phyloP scores from a whole-genome alignment of 192 early-diverging fungal genomes.

The Nowakowskiella sp. region DNA sequence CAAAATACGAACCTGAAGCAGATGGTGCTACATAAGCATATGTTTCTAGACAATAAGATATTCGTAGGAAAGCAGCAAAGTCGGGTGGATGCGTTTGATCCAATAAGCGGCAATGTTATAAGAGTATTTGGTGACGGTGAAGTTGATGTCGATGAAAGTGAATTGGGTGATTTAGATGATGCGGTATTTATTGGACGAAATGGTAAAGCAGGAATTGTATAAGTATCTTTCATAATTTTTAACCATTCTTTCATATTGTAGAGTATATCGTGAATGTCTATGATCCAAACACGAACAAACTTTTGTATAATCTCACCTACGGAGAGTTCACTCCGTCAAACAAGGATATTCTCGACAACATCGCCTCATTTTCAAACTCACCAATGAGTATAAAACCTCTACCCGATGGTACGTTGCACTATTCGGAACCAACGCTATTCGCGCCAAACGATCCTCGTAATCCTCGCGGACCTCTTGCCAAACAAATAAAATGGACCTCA shows the following conservation, averaged over 20 bases:
- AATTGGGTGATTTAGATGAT: constrained; percentile 8
- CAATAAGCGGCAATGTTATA: constrained; percentile 54
- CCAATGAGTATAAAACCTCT: too few relatives aligned
- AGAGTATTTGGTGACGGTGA: constrained; percentile 41
- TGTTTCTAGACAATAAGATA: background rate
- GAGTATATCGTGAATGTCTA: too few relatives aligned
- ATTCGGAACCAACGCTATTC: too few relatives aligned
- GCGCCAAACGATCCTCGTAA: too few relatives aligned
- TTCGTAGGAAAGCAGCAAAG: constrained; percentile 64
- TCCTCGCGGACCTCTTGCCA: too few relatives aligned
- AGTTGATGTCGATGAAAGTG: constrained; percentile 9
- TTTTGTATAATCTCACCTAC: constrained; percentile 34
- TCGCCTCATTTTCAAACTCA: too few relatives aligned
- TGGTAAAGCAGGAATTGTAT: constrained; percentile 17
- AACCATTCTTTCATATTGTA: too few relatives aligned
- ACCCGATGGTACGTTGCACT: too few relatives aligned
- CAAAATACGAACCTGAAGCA: constrained; percentile 10
- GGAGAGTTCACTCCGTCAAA: constrained; percentile 25
- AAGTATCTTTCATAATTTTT: background rate
- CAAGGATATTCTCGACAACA: too few relatives aligned
- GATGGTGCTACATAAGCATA: background rate
- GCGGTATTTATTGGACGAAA: constrained; percentile 26
- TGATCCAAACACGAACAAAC: too few relatives aligned
- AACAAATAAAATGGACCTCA: too few relatives aligned
- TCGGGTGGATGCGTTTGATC: constrained; percentile 61